Conservation (phyloP, 2,329 filamentous ascomycete species). For the Penicillium capsulatum region DNA sequence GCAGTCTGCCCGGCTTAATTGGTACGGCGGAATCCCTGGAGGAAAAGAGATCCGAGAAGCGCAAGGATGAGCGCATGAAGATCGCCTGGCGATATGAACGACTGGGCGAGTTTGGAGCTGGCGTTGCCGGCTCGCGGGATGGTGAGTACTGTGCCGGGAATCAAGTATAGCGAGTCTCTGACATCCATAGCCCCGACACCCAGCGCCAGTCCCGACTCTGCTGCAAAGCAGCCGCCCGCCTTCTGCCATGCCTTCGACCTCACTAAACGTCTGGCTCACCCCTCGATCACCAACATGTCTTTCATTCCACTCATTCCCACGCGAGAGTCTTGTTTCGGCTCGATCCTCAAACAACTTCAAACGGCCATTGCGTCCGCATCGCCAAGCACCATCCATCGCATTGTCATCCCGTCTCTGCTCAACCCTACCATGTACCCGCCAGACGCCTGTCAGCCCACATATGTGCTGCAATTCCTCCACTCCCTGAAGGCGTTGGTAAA, state of each 20-base stretch:
- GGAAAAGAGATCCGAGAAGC: constrained; percentile 36
- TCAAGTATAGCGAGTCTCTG: constrained; percentile 11
- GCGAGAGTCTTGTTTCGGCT: constrained; percentile 55
- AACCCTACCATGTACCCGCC: constrained; percentile 80
- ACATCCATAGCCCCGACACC: constrained; percentile 15
- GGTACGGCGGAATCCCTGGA: constrained; percentile 47
- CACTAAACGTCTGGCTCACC: constrained; percentile 59
- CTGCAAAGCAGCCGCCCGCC: constrained; percentile 33
- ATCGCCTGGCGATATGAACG: constrained; percentile 97
- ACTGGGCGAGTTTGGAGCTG: constrained; percentile 64
- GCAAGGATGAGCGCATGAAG: constrained; percentile 78
- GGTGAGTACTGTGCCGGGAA: constrained; percentile 44
- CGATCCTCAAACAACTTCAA: constrained; percentile 59
- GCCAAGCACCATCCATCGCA: constrained; percentile 65
- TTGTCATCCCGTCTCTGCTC: constrained; percentile 79
- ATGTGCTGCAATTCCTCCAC: constrained; percentile 78
- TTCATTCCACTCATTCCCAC: constrained; percentile 48
- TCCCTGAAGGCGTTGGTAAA: constrained; percentile 70
- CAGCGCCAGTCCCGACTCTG: constrained; percentile 42
- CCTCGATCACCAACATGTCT: constrained; percentile 49
- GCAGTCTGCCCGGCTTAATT: constrained; percentile 73
- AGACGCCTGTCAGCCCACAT: constrained; percentile 62
- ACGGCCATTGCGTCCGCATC: constrained; percentile 55
- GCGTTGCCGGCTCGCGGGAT: constrained; percentile 53
- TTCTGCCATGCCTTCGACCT: constrained; percentile 75